Conservation (phyloP, 129 eudicot species). For the Chrysanthemum makinoi region DNA sequence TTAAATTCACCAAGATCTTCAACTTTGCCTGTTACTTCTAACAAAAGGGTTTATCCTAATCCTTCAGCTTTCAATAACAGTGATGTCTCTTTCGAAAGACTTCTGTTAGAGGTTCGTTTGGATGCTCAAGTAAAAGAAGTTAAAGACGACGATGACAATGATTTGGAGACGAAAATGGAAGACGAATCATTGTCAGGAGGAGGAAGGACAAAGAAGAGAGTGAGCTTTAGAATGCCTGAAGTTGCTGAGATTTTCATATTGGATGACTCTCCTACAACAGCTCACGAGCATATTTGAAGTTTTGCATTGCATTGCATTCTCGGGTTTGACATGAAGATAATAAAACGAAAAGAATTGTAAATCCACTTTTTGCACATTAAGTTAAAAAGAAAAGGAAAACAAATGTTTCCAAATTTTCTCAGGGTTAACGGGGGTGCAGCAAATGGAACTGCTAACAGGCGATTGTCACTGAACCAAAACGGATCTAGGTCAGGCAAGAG, state of each 20-base stretch:
- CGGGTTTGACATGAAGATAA: background rate
- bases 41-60: constrained; percentile 42
- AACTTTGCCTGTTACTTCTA: constrained; percentile 15
- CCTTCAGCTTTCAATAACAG: constrained; percentile 1
- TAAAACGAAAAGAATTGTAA: background rate
- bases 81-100: background rate
- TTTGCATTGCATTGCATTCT: background rate
- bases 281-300: background rate
- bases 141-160: constrained; percentile 11
- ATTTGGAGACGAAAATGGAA: constrained; percentile 13
- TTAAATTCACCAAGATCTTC: constrained; percentile 23
- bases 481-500: constrained; percentile 74
- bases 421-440: constrained; percentile 55
- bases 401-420: background rate
- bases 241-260: constrained; percentile 52
- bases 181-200: constrained; percentile 5
- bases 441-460: constrained; percentile 70
- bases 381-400: background rate
- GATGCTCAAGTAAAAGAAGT: background rate
- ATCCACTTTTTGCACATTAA: background rate
- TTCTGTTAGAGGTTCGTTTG: background rate
- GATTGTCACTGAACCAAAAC: constrained; percentile 72
- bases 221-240: constrained; percentile 51
- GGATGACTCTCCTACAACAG: constrained; percentile 12
- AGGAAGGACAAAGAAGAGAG: constrained; percentile 40